Percentiles rank a stretch among this genome's conserved stretches.
Conservation (phyloP, 139 green algal genomes). For the Axilococcus clingmanii region DNA sequence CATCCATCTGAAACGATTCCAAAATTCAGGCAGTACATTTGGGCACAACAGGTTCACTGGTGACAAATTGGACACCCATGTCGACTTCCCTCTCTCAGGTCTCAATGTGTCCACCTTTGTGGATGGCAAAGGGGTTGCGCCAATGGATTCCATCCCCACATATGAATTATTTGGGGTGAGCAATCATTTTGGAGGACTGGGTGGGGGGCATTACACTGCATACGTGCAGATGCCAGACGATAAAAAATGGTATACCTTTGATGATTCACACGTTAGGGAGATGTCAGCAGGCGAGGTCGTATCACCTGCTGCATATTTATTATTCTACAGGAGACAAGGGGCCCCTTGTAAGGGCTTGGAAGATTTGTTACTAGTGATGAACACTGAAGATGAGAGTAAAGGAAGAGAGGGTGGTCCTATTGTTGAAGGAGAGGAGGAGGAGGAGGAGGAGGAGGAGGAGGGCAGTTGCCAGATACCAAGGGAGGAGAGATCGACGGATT, state of each 20-base stretch:
- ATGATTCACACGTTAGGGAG: slow-evolving; percentile 59
- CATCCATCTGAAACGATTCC: slow-evolving; percentile 95
- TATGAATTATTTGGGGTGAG: slow-evolving; percentile 89
- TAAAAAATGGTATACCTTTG: slow-evolving; percentile 71
- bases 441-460: too few species aligned
- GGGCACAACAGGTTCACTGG: slow-evolving; percentile 40
- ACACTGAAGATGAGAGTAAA: too few species aligned
- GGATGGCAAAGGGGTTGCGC: not conserved
- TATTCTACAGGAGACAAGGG: slow-evolving; percentile 80
- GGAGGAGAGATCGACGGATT: too few species aligned
- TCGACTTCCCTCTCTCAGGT: slow-evolving; percentile 58
- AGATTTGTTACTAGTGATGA: too few species aligned
- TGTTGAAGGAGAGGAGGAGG: too few species aligned
- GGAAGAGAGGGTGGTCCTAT: too few species aligned
- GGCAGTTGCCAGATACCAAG: too few species aligned
- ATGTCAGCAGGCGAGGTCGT: slow-evolving; percentile 19
- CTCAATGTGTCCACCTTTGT: slow-evolving; percentile 58
- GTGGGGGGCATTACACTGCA: slow-evolving; percentile 95
- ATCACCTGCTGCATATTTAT: slow-evolving; percentile 74
- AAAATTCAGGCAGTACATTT: too few species aligned
- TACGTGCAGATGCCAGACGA: slow-evolving; percentile 50
- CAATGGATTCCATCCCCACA: slow-evolving; percentile 15
- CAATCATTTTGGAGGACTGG: slow-evolving; percentile 87
- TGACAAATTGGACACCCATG: slow-evolving; percentile 78
- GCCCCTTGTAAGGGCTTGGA: too few species aligned